Conservation (phyloP, 2,329 filamentous ascomycete genomes). For the Madurella mycetomatis region DNA sequence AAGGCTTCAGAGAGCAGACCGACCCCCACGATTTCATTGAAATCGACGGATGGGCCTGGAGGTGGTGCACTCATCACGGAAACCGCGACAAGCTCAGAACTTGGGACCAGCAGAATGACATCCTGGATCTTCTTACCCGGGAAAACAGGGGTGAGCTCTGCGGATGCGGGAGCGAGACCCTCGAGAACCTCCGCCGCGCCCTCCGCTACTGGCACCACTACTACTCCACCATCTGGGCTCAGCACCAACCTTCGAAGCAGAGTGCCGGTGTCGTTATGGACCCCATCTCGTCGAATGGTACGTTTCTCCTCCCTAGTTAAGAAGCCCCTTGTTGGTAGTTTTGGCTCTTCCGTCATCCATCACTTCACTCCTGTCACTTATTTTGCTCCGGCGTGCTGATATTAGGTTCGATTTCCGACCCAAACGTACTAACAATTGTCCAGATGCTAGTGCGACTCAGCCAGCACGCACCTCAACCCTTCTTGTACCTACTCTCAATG, state of each 20-base stretch:
- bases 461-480: no score
- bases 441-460: no score
- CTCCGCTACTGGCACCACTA: slow-evolving; percentile 11
- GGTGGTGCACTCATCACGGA: slow-evolving; percentile 30
- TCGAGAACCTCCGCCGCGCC: slow-evolving; percentile 1
- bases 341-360: background rate
- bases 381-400: background rate
- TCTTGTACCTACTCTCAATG: no score
- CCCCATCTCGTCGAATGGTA: background rate
- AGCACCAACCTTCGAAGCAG: background rate
- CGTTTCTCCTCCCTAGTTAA: background rate
- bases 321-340: background rate
- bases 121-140: slow-evolving; percentile 6
- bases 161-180: background rate
- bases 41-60: slow-evolving; percentile 34
- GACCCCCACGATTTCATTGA: background rate
- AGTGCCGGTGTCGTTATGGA: background rate
- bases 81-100: slow-evolving; percentile 32
- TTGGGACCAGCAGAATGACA: slow-evolving; percentile 27
- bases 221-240: background rate
- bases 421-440: no score
- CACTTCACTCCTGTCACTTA: background rate
- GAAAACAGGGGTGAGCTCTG: slow-evolving; percentile 3
- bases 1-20: background rate
- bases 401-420: no score